Percentiles rank a stretch among this genome's conserved stretches.
These are phyloP conservation scores for sorghum (Sorghum bicolor) DNA, from an alignment of 176 grass and related monocot genomes.

Conservation along the genomic window Sorghum_bicolor_NCBIv3 NC_012872.2:56281001-56281500, in stretches of 20 bases:
- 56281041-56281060: background rate
- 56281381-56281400: no score
- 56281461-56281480: background rate
- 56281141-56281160: slow-evolving; percentile 21
- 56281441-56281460: no score
- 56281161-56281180: slow-evolving; percentile 7
- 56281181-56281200: background rate
- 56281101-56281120: background rate
- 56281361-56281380: no score
- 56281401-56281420: no score
- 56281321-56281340: background rate
- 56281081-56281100: slow-evolving; percentile 18
- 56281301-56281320: background rate
- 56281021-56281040: background rate
- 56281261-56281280: background rate
- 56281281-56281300: no score
- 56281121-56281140: slow-evolving; percentile 11
- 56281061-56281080: slow-evolving; percentile 11
- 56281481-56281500: background rate
- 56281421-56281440: no score
- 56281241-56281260: background rate
- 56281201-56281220: background rate
- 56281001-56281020: background rate
- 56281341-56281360: no score
- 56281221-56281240: background rate